Evolutionary conservation across 2,329 filamentous ascomycete genomes (phyloP).

Genomic region (Ophiostoma angusticollis): DNA sequence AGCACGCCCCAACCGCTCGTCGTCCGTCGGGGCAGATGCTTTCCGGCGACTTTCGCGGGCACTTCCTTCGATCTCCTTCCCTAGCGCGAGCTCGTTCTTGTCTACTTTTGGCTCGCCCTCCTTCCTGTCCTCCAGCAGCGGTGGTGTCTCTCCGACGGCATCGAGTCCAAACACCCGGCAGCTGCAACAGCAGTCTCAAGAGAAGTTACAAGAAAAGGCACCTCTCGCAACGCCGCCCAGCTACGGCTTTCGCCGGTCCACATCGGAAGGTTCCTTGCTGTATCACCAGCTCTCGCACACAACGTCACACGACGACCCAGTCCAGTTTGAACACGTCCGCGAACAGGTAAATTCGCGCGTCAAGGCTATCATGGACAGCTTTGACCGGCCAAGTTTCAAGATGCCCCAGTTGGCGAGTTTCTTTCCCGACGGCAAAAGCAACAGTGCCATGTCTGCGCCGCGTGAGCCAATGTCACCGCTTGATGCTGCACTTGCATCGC

Average conservation of each 20-base stretch:
- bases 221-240: constrained; percentile 19
- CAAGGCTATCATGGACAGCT: constrained; percentile 81
- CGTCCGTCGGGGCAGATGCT: constrained; percentile 44
- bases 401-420: constrained; percentile 45
- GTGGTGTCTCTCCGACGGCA: no score
- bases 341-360: constrained; percentile 80
- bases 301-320: constrained; percentile 75
- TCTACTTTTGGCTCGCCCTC: constrained; percentile 24
- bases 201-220: no score
- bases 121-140: constrained; percentile 24
- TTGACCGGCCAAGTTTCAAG: constrained; percentile 66
- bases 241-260: constrained; percentile 41
- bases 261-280: constrained; percentile 68
- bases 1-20: constrained; percentile 32
- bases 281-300: constrained; percentile 63
- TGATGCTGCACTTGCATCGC: constrained; percentile 46
- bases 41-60: constrained; percentile 44
- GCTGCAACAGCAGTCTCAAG: background rate
- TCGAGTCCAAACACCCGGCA: no score
- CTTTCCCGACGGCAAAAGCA: constrained; percentile 16
- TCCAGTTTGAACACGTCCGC: constrained; percentile 64
- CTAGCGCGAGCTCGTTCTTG: constrained; percentile 24
- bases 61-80: constrained; percentile 41
- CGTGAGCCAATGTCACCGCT: constrained; percentile 9
- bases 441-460: background rate